Conservation (phyloP, 345 rosid species). For the Salix purpurea region DNA sequence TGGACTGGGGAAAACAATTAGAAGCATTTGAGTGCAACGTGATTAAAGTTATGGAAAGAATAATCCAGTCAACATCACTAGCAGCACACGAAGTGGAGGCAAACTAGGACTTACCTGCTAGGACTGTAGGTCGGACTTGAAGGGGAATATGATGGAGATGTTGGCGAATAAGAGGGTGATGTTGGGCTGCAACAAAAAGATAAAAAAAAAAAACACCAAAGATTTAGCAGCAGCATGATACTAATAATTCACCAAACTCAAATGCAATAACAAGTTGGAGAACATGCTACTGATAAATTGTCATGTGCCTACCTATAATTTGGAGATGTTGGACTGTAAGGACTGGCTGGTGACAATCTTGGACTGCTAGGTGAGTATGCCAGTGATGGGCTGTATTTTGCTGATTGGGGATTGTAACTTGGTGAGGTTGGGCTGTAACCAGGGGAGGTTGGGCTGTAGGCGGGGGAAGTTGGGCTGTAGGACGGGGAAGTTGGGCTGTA, state of each 20-base stretch:
- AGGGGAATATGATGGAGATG: constrained; percentile 90
- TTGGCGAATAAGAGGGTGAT: constrained; percentile 85
- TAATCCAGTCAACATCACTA: neutral
- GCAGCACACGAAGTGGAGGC: neutral
- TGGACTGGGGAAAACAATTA: constrained; percentile 42
- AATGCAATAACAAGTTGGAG: neutral
- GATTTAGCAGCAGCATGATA: neutral
- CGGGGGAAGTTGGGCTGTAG: constrained; percentile 26
- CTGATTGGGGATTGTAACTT: constrained; percentile 80
- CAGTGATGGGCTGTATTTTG: constrained; percentile 73
- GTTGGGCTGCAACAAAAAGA: constrained; percentile 59
- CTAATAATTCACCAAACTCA: neutral
- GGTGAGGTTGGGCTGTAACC: constrained; percentile 31
- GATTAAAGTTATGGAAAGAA: neutral
- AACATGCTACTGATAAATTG: neutral
- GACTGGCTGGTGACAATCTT: constrained; percentile 76
- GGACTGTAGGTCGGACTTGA: constrained; percentile 92
- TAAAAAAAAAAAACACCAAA: neutral
- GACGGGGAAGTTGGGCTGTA: constrained; percentile 34
- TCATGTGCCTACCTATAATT: constrained; percentile 55
- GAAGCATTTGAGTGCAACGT: neutral
- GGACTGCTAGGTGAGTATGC: constrained; percentile 95
- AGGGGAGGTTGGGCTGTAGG: constrained; percentile 26
- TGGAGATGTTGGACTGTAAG: constrained; percentile 95
- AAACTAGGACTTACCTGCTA: constrained; percentile 56